Base-by-base conservation (phyloP, 1,284 basidiomycete genomes). In the Papiliotrema nemorosa region DNA sequence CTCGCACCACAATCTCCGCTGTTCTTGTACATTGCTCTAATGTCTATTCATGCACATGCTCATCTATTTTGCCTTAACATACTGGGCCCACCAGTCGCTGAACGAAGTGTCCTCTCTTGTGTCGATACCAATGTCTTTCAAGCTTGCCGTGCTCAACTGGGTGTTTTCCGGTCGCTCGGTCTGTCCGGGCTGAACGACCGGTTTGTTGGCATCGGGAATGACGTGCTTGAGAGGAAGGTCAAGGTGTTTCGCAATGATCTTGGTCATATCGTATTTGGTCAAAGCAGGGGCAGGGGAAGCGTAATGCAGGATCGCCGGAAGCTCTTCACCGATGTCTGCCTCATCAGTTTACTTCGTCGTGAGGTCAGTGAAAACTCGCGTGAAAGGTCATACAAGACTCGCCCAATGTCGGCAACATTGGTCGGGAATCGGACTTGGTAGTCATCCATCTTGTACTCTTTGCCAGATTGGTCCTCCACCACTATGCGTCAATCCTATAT, bases 211-310 rank as follows among this genome's bases (percentile, higher is more conserved):
- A 33, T 74, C 71, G 7, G 67, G 57, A n/a, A 62, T 60, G 48
- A 74, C 54, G 47, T 76, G 73, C 2, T 57, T 49, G 21, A 67
- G 63, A 12, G 72, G 66, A 2, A 70, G 51, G n/a, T 45, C 42
- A 26, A 75, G 64, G 50, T 57, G 54, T n/a, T 57, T 53, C 20
- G 68, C 71, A 42, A 77, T 73, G 40, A 67, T 60, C 5, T 40
- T 25, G 9, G 68, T 70, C 71, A 79, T 79, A 57, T 77, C 73
- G 65, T 77, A 78, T 63, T 80, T 80, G 18, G 77, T 78, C 55
- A 77, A 62, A 2, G 59, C 27, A 2, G 75, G 70, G 21, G 73
- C 72, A 9, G 71, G 66, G 10, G 77, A 75, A 21, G 73, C 65
- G 59, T 76, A 79, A 60, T 80, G 78, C 14, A 77, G 54, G 39